Conservation (phyloP, 106 monocot species). For the Dendrobium chrysotoxum region DNA sequence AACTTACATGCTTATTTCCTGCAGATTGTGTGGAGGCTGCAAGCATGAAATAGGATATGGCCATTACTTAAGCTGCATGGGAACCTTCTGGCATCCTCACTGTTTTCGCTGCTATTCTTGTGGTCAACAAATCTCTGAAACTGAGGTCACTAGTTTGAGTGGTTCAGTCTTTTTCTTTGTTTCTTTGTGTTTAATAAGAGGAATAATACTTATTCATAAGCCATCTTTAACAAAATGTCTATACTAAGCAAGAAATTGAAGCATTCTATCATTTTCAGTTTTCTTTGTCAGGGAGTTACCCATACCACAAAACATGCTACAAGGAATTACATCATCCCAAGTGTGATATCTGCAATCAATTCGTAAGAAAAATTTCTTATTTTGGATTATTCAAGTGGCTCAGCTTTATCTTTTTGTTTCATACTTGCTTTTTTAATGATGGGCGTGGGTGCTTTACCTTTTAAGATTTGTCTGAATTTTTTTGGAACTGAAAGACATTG, state of each 20-base stretch:
- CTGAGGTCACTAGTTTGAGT: slow-evolving; percentile 43
- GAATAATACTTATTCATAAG: background rate
- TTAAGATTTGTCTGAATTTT: background rate
- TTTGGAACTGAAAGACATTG: background rate
- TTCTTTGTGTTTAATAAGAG: background rate
- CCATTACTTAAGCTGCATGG: slow-evolving; percentile 94
- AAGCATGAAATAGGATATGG: slow-evolving; percentile 87
- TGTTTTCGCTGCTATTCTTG: slow-evolving; percentile 80
- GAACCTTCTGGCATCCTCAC: slow-evolving; percentile 83
- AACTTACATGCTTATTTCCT: background rate
- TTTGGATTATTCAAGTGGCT: background rate
- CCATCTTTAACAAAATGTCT: background rate
- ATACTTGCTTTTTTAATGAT: background rate
- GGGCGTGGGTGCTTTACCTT: background rate
- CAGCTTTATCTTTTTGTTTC: background rate
- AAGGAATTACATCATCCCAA: slow-evolving; percentile 93
- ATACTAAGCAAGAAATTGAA: background rate
- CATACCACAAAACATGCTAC: slow-evolving; percentile 88
- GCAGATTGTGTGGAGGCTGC: slow-evolving; percentile 81
- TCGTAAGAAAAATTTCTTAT: slow-evolving; percentile 50
- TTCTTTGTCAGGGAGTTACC: slow-evolving; percentile 68
- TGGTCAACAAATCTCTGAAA: slow-evolving; percentile 59
- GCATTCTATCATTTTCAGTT: slow-evolving; percentile 45
- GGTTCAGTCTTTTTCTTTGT: background rate
- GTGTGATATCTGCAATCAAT: slow-evolving; percentile 92